Percentiles rank a stretch among this genome's conserved stretches.
Evolutionary conservation across 257 asterid species (phyloP).

Genomic region (Euphrasia confusa): DNA sequence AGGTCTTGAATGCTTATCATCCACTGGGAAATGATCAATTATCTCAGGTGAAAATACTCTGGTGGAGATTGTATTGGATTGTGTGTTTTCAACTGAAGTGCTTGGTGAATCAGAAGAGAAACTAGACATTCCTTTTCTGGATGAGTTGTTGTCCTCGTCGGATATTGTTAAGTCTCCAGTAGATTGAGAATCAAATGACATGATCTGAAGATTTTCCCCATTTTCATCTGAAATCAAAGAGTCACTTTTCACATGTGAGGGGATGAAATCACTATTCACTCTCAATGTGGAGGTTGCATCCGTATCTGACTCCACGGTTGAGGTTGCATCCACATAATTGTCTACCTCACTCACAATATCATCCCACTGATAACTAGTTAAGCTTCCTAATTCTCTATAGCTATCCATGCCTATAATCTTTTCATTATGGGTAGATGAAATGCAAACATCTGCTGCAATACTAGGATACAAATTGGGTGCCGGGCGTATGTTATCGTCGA

Average conservation of each 20-base stretch:
- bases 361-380: conserved; percentile 46
- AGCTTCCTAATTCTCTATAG: conserved; percentile 26
- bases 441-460: conserved; percentile 34
- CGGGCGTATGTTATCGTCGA: conserved; percentile 5
- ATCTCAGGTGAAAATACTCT: conserved; percentile 23
- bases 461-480: conserved; percentile 31
- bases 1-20: conserved; percentile 18
- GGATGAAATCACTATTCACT: conserved; percentile 38
- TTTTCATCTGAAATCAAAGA: conserved; percentile 32
- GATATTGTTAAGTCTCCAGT: conserved; percentile 50
- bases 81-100: conserved; percentile 35
- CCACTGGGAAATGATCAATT: too few species aligned
- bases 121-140: conserved; percentile 37
- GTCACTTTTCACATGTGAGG: conserved; percentile 30
- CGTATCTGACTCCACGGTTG: conserved; percentile 69
- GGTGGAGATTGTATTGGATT: conserved; percentile 26
- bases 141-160: conserved; percentile 37
- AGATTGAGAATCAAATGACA: conserved; percentile 59
- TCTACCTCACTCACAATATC: conserved; percentile 70
- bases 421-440: conserved; percentile 35
- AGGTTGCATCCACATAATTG: conserved; percentile 71
- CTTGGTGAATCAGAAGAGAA: conserved; percentile 35
- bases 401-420: conserved; percentile 42
- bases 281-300: conserved; percentile 65
- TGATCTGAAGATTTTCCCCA: conserved; percentile 37